These are phyloP conservation scores for Ochetophila trinervis DNA, from an alignment of 306 rosid species.

Conservation along the genomic window DNA sequence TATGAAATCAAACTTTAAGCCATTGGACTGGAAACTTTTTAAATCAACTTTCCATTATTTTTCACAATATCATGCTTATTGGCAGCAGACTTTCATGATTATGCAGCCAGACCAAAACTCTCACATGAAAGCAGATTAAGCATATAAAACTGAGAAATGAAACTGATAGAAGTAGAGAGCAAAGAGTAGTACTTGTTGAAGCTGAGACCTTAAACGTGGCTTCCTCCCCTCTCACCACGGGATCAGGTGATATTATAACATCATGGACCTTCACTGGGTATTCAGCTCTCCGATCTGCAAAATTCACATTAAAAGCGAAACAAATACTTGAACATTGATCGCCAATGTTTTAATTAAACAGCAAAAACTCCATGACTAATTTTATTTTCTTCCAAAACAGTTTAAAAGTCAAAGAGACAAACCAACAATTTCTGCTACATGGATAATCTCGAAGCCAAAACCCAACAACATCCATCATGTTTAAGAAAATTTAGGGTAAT, in stretches of 20 bases:
- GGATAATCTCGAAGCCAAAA: too few relatives aligned
- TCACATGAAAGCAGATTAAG: not conserved
- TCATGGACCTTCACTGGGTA: constrained; percentile 70
- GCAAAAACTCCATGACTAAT: constrained; percentile 6
- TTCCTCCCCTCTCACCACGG: constrained; percentile 62
- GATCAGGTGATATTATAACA: constrained; percentile 56
- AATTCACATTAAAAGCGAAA: not conserved
- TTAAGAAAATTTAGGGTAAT: too few relatives aligned
- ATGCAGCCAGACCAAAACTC: not conserved
- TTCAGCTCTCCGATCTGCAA: constrained; percentile 45
- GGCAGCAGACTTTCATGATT: not conserved
- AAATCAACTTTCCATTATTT: too few relatives aligned
- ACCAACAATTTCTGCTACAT: too few relatives aligned
- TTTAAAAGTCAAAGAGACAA: too few relatives aligned
- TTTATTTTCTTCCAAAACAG: too few relatives aligned
- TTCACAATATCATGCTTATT: too few relatives aligned
- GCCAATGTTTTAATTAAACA: not conserved
- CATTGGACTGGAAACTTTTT: too few relatives aligned
- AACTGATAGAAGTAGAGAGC: not conserved
- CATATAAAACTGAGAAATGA: not conserved
- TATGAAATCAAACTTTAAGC: too few relatives aligned
- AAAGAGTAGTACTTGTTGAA: constrained; percentile 47
- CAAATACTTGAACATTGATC: not conserved
- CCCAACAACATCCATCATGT: not conserved
- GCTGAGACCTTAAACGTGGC: constrained; percentile 77